Conservation (phyloP, 257 asterid genomes). For the Solanum megistacrolobum region DNA sequence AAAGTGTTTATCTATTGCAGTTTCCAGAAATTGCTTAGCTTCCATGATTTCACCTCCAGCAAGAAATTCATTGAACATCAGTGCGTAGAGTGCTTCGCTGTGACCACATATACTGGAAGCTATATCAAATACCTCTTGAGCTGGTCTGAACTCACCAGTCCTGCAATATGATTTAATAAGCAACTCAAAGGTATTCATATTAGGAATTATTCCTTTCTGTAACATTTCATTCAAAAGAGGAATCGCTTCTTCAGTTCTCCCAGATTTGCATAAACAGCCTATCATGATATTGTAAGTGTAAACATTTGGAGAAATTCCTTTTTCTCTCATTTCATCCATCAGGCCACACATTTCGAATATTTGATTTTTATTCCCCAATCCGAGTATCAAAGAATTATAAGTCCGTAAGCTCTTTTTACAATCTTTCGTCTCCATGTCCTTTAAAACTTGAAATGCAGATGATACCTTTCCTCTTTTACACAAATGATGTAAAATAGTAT, state of each 20-base stretch:
- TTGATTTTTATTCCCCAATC: slow-evolving; percentile 61
- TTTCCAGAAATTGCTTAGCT: slow-evolving; percentile 62
- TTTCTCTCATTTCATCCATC: slow-evolving; percentile 86
- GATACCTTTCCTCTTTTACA: slow-evolving; percentile 78
- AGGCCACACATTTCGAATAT: slow-evolving; percentile 79
- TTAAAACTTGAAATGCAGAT: slow-evolving; percentile 89
- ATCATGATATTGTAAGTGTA: slow-evolving; percentile 65
- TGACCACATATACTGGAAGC: slow-evolving; percentile 56
- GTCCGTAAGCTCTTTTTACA: slow-evolving; percentile 70
- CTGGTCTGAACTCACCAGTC: slow-evolving; percentile 83
- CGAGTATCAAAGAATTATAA: slow-evolving; percentile 65
- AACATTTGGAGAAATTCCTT: slow-evolving; percentile 64
- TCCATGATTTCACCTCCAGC: slow-evolving; percentile 67
- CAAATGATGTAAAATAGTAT: slow-evolving; percentile 51
- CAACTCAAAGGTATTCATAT: slow-evolving; percentile 44
- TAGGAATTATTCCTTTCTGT: slow-evolving; percentile 56
- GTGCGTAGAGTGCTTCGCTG: slow-evolving; percentile 46
- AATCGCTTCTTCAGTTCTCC: slow-evolving; percentile 74
- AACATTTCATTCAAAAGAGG: slow-evolving; percentile 77
- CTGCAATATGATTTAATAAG: slow-evolving; percentile 68
- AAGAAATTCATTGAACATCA: slow-evolving; percentile 67
- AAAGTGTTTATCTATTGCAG: slow-evolving; percentile 51
- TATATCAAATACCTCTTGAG: slow-evolving; percentile 65
- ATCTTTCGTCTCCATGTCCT: slow-evolving; percentile 88
- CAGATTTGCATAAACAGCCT: slow-evolving; percentile 57